Evolutionary conservation across 2,329 filamentous ascomycete genomes (phyloP), one percentile per base, ranked within the genome.

Genomic region (Teratosphaeria pseudoeucalypti): DNA sequence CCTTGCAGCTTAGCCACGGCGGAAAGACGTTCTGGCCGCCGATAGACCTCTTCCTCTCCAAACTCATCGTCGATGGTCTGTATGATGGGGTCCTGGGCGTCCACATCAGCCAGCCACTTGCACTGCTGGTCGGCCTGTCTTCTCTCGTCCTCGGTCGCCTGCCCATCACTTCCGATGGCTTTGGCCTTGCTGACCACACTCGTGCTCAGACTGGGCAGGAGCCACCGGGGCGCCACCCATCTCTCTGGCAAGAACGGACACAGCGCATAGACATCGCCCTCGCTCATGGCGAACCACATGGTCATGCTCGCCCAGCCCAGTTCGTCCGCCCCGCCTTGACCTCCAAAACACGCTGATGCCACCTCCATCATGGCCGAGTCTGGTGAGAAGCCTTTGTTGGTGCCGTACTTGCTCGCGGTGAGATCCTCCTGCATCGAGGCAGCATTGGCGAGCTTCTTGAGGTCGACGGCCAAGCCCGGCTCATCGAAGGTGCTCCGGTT

Each of bases 351-450:
- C 56, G 92, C 91, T 1, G 92, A 87, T 3, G 91, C 90, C 26
- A 95, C 90, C 70, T 96, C 89, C 87, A 99, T 95, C 71, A 97
- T 92, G 61, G 95, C 86, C 1, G 84, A 84, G 71, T 97, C 92
- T 0, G 91, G 88, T 4, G 91, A 96, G 68, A 95, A 97, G 10
- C 85, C 87, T 66, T 88, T 90, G 71, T 85, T 90, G 52, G 85
- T 87, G 7, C 86, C 83, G 63, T 86, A 86, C 23, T 82, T 83
- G 0, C 89, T 89, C 6, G 90, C 89, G 34, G 85, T 81, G 70
- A 96, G 89, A 71, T 96, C 89, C 66, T 95, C 87, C 63, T 95
- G 87, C 19, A 88, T 79, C 3, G 84, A 90, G 2, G 84, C 87
- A 29, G 90, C 92, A 74, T 95, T 92, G 19, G 86, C 89, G 54